Evolutionary conservation across 257 asterid genomes (phyloP), one percentile per base, ranked within the genome.

Genomic region (Osmanthus fragrans): DNA sequence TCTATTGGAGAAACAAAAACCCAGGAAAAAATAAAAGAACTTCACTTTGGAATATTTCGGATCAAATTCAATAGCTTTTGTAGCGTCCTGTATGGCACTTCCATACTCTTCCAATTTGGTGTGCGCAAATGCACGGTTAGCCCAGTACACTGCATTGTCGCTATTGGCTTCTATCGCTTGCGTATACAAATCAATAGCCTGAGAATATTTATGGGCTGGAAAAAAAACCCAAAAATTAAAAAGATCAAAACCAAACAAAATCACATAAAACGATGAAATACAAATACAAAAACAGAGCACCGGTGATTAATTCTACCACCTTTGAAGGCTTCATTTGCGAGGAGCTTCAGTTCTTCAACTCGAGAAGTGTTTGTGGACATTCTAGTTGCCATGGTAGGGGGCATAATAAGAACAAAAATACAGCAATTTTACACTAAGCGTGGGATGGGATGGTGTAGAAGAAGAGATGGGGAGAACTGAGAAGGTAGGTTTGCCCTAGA

Each of bases 41-140:
- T 81, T 77, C 34, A 76, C 98, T 97, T 96, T 96, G 4, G 99
- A 92, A 86, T 96, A 96, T 83, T 83, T 89, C 1, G 99, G 92
- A 82, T 93, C 97, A 64, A 90, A 80, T 76, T 96, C 97, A 86
- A 93, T 89, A 75, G 98, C 94, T 82, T 78, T 86, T 18, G 97
- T 85, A 39, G 97, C 96, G 70, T 96, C 99, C 84, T 82, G 91
- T 65, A 96, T 93, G 70, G 99, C 99, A 82, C 99, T 96, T 3
- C 98, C 99, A 75, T 96, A 96, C 86, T 92, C 98, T 86, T 96
- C 99, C 91, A 96, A 80, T 83, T 93, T 96, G 72, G 95, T 75
- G 81, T 96, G 99, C 58, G 98, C 98, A 78, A 96, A 90, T 5
- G 98, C 97, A 74, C 99, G 97, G 82, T 96, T 96, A 74, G 99